These are phyloP conservation scores for Dioszegia hungarica DNA, from an alignment of 768 basidiomycete species.

Conservation along the genomic window DNA sequence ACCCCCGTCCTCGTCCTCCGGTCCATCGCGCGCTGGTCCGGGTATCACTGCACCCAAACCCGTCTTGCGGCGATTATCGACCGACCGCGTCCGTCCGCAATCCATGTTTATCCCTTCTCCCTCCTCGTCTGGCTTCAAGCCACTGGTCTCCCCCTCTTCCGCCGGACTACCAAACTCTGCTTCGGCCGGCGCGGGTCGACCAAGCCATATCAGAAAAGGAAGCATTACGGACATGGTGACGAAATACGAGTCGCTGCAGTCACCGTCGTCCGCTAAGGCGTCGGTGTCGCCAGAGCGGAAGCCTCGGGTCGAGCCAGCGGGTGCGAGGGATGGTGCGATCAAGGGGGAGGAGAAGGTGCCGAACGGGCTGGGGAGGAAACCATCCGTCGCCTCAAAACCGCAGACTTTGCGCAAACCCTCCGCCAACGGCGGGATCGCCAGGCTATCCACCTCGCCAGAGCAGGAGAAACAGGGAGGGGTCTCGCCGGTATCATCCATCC, in stretches of 20 bases:
- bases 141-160: neutral
- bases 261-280: slow-evolving; percentile 17
- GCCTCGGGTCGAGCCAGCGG: neutral
- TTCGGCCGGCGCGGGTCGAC: slow-evolving; percentile 1
- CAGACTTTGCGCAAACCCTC: slow-evolving; percentile 20
- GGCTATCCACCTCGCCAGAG: no score
- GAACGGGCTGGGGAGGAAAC: slow-evolving; percentile 23
- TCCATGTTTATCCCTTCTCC: slow-evolving; percentile 29
- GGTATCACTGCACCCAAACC: neutral
- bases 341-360: neutral
- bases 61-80: neutral
- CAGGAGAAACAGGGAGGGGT: no score
- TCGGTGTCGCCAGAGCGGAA: neutral
- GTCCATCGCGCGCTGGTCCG: neutral
- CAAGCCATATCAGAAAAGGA: slow-evolving; percentile 32
- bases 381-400: slow-evolving; percentile 27
- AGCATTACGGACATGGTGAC: slow-evolving; percentile 44
- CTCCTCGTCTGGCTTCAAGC: no score
- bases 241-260: slow-evolving; percentile 29
- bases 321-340: neutral
- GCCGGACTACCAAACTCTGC: neutral
- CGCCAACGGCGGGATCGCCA: neutral
- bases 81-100: slow-evolving; percentile 19
- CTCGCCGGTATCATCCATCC: no score
- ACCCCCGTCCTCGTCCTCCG: neutral